phyloP scores from a whole-genome alignment of 179 eudicot species.

The Amaranthus tricolor region DNA sequence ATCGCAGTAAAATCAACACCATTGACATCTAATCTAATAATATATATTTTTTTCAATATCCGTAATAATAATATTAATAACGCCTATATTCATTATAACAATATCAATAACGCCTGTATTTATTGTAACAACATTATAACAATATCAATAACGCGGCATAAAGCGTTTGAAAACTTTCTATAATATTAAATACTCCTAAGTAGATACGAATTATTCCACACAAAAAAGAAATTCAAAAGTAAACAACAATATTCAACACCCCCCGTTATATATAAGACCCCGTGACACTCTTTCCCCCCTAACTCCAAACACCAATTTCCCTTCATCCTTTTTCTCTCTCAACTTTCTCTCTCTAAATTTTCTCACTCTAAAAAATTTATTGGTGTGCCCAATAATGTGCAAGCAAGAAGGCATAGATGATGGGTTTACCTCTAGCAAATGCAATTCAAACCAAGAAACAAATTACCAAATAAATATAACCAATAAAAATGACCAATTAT shows the following conservation, averaged over 20 bases:
- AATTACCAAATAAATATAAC: background rate
- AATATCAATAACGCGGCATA: no score
- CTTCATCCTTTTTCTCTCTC: background rate
- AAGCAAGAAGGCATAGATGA: constrained; percentile 18
- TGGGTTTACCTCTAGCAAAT: constrained; percentile 27
- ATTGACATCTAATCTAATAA: no score
- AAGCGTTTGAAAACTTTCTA: no score
- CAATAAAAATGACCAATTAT: background rate
- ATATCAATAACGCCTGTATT: no score
- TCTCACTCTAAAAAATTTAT: background rate
- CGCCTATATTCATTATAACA: no score
- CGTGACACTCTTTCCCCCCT: constrained; percentile 17
- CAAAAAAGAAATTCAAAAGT: constrained; percentile 10
- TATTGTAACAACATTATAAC: no score
- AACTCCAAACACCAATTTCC: constrained; percentile 6
- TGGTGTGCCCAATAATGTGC: constrained; percentile 24
- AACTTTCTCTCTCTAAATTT: background rate
- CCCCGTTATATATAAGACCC: constrained; percentile 19
- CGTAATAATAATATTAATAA: no score
- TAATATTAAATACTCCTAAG: background rate
- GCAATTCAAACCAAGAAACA: constrained; percentile 23
- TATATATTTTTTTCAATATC: no score
- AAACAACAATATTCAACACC: background rate
- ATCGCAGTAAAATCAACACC: no score
- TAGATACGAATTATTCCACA: background rate